Evolutionary conservation across 139 green algal species (phyloP), one percentile per base, ranked within the genome.

Genomic region (Tetradesmus lagerheimii): DNA sequence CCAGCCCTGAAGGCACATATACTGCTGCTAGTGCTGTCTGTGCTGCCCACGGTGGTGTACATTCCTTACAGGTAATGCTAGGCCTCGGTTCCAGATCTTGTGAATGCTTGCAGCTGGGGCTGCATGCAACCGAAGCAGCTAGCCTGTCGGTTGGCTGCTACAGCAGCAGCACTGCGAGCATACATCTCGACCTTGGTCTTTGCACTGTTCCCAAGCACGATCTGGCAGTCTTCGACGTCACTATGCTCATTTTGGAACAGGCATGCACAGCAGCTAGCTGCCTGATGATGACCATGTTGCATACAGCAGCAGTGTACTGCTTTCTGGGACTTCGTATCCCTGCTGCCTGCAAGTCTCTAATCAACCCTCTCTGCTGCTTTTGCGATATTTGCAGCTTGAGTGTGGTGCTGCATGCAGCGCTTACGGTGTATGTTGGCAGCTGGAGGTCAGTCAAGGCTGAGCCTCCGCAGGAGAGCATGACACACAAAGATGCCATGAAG

Each of bases 401-500:
- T 92, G 95, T 99, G 35, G 85, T 99, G 0, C 12, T 95, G 1
- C 98, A 96, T 29, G 97, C 98, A 0, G 92, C 93, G 1, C 80
- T 98, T 0, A 92, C 95, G 15, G 98, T 99, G 2, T 98, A 96
- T 83, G 92, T 96, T 31, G 98, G 98, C 1, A 96, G 90, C 74
- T 96, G 94, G 92, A 91, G 97, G 47, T 98, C 95, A 20, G 94
- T 99, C 41, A 99, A 93, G 77, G 57, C 83, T 91, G 78, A 94
- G 97, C 89, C 84, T 92, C 2, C 94, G 94, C 0, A 89, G 27
- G 98, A 99, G 89, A 92, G 87, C 37, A 99, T 99, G 97, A 97
- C 93, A 18, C 96, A 97, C 47, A 95, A 95, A 92, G 98, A 99
- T 86, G 98, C 98, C 12, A 97, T 99, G 93, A 95, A 95, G 34